Percentiles rank a stretch among this genome's conserved stretches.
Conservation (phyloP, 1,284 basidiomycete genomes). For the Fomes fomentarius region DNA sequence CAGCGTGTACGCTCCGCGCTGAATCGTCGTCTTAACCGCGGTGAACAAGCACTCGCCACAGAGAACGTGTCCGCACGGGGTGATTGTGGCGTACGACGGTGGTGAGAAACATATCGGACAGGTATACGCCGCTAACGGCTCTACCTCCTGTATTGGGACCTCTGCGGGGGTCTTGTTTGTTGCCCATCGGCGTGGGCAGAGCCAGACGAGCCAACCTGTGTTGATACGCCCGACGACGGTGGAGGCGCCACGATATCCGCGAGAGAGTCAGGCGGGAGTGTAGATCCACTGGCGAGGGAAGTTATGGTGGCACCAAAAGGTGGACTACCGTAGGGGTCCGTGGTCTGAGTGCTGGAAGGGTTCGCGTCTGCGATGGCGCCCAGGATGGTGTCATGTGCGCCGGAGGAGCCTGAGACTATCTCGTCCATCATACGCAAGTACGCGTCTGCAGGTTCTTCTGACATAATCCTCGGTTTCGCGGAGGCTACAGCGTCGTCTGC, state of each 20-base stretch:
- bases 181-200: background rate
- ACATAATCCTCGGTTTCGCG: background rate
- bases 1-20: constrained; percentile 48
- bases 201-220: background rate
- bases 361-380: too few relatives aligned
- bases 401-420: background rate
- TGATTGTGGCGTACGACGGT: constrained; percentile 73
- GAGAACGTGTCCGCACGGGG: constrained; percentile 77
- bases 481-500: too few relatives aligned
- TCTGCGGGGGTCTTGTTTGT: background rate
- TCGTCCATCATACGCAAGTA: constrained; percentile 10
- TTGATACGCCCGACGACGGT: background rate
- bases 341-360: too few relatives aligned
- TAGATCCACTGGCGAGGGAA: too few relatives aligned
- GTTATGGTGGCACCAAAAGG: too few relatives aligned
- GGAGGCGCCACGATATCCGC: too few relatives aligned
- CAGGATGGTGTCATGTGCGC: background rate
- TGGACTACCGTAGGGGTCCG: too few relatives aligned
- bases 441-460: constrained; percentile 1
- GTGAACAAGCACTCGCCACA: constrained; percentile 78
- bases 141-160: constrained; percentile 28
- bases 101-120: constrained; percentile 81
- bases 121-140: constrained; percentile 63
- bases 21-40: constrained; percentile 64
- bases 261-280: too few relatives aligned